Evolutionary conservation across 2,329 filamentous ascomycete genomes (phyloP), one percentile per base, ranked within the genome.

Genomic region (Xylariaceae sp.): DNA sequence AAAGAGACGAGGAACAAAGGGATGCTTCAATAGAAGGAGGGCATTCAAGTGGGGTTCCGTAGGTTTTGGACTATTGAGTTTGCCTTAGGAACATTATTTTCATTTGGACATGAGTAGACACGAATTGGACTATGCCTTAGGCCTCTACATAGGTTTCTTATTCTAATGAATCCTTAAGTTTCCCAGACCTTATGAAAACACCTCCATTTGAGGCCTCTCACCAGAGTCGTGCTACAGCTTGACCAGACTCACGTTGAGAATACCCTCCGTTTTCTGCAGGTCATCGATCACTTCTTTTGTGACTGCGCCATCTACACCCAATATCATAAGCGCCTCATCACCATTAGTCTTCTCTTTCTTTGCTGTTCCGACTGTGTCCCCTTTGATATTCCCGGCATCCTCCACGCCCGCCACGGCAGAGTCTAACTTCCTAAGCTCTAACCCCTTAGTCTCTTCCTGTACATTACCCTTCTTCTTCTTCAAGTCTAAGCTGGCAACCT

Each of bases 241-340:
- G 15, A 85, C 76, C 57, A 84, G 60, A 57, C 78, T 82, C 40
- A 84, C 81, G 60, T 82, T 70, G 53, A 85, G 66, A 37, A 85
- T 81, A 4, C 82, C 82, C 59, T 82, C 77, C 0, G 77, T 73
- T 45, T 67, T 72, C 21, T 71, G 71, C 63, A 85, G 65, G 16
- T 78, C 79, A 4, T 74, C 72, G 37, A 83, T 61, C 4, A 84
- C 76, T 27, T 83, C 79, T 48, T 80, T 79, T 0, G 79, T 80
- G 15, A 92, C 84, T 3, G 79, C 77, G 2, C 83, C 81, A 64
- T 88, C 85, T 8, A 93, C 84, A 1, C 89, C 88, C 44, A 93
- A 63, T 63, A 93, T 92, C 89, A 93, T 93, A 61, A 93, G 72
- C 8, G 90, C 89, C 72, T 93, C 90, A 36, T 85, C 83, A 42